Evolutionary conservation across 2,329 filamentous ascomycete species (phyloP), one percentile per base, ranked within the genome.

Genomic region (Diaporthe citriasiana): DNA sequence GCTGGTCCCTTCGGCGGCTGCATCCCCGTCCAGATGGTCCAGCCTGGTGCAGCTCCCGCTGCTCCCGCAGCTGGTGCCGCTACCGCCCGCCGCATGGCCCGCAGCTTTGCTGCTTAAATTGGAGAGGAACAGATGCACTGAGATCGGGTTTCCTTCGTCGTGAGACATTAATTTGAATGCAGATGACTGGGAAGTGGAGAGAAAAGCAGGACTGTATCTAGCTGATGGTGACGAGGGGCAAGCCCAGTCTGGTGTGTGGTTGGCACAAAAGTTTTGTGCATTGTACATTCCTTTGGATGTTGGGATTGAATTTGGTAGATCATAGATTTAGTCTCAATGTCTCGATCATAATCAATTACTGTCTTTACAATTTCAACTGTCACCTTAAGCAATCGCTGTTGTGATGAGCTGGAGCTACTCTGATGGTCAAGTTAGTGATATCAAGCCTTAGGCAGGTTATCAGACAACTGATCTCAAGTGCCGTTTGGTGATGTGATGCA

Each of bases 1-100:
- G 75, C 73, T 17, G 73, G 75, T 15, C 75, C 73, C 66, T 75
- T 76, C 30, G 75, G 75, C 22, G 74, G 74, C 72, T 76, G 74
- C 65, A 55, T 76, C 9, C 50, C 74, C 63, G 74, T 76, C 60
- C 74, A 76, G 72, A 74, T 74, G 72, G 55, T 65, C 42, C 38
- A 51, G 70, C 66, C 60, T 27, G 51, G 50, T n/a, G 53, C 68
- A 1, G 60, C 71, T 1, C 30, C 68, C 13, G 72, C 72, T n/a
- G 59, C 72, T 0, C 57, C 73, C 19, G 72, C 71, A 1, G 55
- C 71, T 42, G 72, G 66, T 22, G 59, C 74, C 13, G 68, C 72
- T 30, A 72, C 73, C 15, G 73, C 73, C 59, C 73, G 73, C 70
- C 73, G 73, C 60, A 74, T 74, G 73, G 73, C 73, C 10, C 73